These are phyloP conservation scores for Hymenoscyphus infarciens DNA, from an alignment of 2,329 filamentous ascomycete species.

Conservation along the genomic window DNA sequence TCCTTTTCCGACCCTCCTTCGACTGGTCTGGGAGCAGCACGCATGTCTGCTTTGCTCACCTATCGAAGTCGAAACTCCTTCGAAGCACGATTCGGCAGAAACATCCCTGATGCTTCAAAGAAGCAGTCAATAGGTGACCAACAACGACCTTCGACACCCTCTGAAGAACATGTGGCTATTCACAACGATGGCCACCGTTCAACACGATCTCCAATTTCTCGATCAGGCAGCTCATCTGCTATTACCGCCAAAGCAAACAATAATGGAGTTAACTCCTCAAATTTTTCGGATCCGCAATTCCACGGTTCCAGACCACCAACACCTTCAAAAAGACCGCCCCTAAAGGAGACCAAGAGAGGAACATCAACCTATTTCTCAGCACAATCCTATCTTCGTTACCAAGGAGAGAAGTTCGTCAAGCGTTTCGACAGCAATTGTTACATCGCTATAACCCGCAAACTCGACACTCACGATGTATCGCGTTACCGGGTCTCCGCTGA, in stretches of 20 bases:
- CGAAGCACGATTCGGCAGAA: constrained; percentile 89
- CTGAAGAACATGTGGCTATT: constrained; percentile 65
- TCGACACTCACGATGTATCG: constrained; percentile 95
- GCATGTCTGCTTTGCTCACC: constrained; percentile 93
- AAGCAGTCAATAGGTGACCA: constrained; percentile 76
- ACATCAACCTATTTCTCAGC: constrained; percentile 93
- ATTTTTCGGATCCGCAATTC: constrained; percentile 65
- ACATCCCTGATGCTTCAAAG: constrained; percentile 80
- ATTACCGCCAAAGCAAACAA: constrained; percentile 22
- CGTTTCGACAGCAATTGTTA: constrained; percentile 99
- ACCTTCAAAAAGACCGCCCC: constrained; percentile 38
- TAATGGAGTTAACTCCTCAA: constrained; percentile 32
- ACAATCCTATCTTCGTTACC: constrained; percentile 95
- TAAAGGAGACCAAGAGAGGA: constrained; percentile 30
- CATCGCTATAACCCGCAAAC: constrained; percentile 95
- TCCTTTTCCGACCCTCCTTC: constrained; percentile 79
- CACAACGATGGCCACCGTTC: constrained; percentile 78
- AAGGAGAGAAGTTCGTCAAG: constrained; percentile 93
- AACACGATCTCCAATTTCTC: constrained; percentile 50
- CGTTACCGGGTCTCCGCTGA: constrained; percentile 57
- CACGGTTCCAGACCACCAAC: constrained; percentile 55
- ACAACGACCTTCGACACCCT: constrained; percentile 56
- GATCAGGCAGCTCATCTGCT: constrained; percentile 36
- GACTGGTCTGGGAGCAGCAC: constrained; percentile 84
- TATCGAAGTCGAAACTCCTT: constrained; percentile 97